Percentiles rank a stretch among this genome's conserved stretches.
These are phyloP conservation scores for Nigrograna mackinnonii DNA, from an alignment of 2,329 filamentous ascomycete genomes.

Conservation along the genomic window DNA sequence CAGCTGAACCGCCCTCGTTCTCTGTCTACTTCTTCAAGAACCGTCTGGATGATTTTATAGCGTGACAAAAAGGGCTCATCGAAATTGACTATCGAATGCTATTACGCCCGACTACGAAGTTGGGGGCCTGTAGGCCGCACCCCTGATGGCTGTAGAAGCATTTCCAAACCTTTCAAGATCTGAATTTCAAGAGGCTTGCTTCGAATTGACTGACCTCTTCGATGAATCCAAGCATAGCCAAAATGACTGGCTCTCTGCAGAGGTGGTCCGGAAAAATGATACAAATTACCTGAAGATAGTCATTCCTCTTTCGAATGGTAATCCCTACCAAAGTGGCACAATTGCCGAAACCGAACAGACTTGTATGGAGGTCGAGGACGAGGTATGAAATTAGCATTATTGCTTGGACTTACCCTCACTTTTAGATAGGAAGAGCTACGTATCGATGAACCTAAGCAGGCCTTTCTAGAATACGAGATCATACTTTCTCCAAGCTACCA, in stretches of 20 bases:
- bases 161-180: constrained; percentile 31
- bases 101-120: no score
- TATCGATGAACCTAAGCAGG: neutral
- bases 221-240: constrained; percentile 14
- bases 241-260: constrained; percentile 26
- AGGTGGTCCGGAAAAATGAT: constrained; percentile 14
- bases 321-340: no score
- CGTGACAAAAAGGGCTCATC: no score
- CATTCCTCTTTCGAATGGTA: constrained; percentile 13
- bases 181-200: constrained; percentile 34
- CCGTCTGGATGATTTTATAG: no score
- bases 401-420: neutral
- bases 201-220: constrained; percentile 17
- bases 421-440: constrained; percentile 19
- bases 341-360: no score
- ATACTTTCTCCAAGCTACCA: constrained; percentile 48
- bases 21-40: no score
- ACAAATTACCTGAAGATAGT: constrained; percentile 23
- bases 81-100: no score
- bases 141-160: constrained; percentile 1
- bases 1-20: no score
- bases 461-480: constrained; percentile 43
- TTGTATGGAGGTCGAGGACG: constrained; percentile 26
- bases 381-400: constrained; percentile 7
- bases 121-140: no score